Evolutionary conservation across 306 rosid species (phyloP).

Genomic region (Ziziphus jujuba): DNA sequence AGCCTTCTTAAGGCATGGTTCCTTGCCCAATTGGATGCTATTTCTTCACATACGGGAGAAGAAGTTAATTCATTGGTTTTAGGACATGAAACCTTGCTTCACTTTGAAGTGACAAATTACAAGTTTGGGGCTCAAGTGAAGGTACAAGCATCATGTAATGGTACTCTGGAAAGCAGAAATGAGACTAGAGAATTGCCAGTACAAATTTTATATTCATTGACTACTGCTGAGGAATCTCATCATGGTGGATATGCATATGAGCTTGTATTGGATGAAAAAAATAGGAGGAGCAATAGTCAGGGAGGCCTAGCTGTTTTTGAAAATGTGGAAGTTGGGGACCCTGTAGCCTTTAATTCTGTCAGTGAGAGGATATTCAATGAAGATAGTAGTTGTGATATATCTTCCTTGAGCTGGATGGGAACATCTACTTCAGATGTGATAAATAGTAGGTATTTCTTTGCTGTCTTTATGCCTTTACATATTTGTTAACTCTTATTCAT

Average conservation of each 20-base stretch:
- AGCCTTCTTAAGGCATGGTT: constrained; percentile 68
- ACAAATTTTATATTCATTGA: constrained; percentile 59
- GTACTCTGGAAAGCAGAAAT: constrained; percentile 38
- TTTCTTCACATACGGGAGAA: constrained; percentile 53
- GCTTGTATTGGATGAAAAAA: constrained; percentile 54
- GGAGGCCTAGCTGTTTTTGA: constrained; percentile 45
- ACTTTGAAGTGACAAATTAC: constrained; percentile 52
- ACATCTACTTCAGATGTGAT: constrained; percentile 65
- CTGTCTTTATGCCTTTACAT: constrained; percentile 5
- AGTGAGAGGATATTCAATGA: constrained; percentile 51
- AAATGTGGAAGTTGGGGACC: constrained; percentile 56
- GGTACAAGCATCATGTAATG: constrained; percentile 37
- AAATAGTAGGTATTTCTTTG: constrained; percentile 59
- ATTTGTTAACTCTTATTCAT: neutral
- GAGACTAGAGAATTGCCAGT: constrained; percentile 28
- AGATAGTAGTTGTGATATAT: constrained; percentile 48
- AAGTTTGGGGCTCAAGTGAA: constrained; percentile 43
- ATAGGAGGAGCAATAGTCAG: constrained; percentile 26
- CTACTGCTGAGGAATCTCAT: constrained; percentile 48
- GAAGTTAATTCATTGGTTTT: constrained; percentile 61
- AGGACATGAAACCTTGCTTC: constrained; percentile 69
- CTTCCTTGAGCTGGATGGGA: constrained; percentile 78
- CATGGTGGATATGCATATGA: constrained; percentile 52
- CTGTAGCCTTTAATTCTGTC: constrained; percentile 50
- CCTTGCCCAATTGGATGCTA: constrained; percentile 65